phyloP scores from a whole-genome alignment of 768 basidiomycete genomes.

The Roridomyces roridus region DNA sequence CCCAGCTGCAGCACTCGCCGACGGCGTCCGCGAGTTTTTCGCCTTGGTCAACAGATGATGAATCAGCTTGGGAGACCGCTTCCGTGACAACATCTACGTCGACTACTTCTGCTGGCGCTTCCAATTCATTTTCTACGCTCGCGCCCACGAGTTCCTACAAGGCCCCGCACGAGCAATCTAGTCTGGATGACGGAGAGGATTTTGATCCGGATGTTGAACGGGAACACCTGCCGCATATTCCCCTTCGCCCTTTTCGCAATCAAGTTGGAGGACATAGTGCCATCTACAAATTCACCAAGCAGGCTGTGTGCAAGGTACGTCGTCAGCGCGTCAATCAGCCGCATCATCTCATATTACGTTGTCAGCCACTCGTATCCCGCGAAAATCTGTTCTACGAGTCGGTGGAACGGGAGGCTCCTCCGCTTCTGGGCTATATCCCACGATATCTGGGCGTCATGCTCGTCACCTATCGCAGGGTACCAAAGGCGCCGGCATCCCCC shows the following conservation, averaged over 20 bases:
- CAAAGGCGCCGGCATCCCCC: constrained; percentile 42
- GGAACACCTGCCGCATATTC: constrained; percentile 83
- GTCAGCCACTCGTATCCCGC: constrained; percentile 91
- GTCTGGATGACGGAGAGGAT: no score
- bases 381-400: constrained; percentile 99
- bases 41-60: constrained; percentile 79
- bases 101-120: constrained; percentile 50
- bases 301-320: constrained; percentile 97
- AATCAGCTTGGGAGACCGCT: constrained; percentile 77
- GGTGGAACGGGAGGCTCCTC: constrained; percentile 92
- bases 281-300: constrained; percentile 97
- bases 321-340: constrained; percentile 1
- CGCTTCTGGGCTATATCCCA: constrained; percentile 93
- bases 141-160: constrained; percentile 24
- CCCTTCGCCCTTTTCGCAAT: constrained; percentile 93
- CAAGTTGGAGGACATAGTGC: constrained; percentile 98
- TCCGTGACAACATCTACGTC: constrained; percentile 69
- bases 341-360: constrained; percentile 19
- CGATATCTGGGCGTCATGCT: constrained; percentile 99
- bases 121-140: constrained; percentile 37
- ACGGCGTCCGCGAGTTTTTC: constrained; percentile 49
- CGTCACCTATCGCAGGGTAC: constrained; percentile 89
- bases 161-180: no score
- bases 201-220: constrained; percentile 52
- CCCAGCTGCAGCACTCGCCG: constrained; percentile 35